A percentile compares a stretch with the other conserved stretches of the same genome.
phyloP scores from a whole-genome alignment of 495 filamentous ascomycete species.

The Daldinia decipiens region DNA sequence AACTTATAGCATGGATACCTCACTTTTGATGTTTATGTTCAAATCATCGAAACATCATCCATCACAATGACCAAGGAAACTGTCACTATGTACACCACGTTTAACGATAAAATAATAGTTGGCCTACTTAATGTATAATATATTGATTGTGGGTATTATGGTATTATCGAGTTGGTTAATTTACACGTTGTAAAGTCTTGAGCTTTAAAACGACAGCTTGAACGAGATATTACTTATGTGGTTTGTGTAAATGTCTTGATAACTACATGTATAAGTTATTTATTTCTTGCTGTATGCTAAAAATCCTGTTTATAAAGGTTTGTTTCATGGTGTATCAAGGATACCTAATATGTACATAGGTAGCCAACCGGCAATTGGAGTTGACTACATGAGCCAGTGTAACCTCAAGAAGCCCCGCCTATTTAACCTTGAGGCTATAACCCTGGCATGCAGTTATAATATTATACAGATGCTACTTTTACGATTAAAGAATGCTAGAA shows the following conservation, averaged over 20 bases:
- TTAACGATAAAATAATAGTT: not conserved
- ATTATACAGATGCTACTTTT: not conserved
- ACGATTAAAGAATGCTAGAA: not conserved
- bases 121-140: not conserved
- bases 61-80: not conserved
- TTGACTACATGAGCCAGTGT: slow-evolving; percentile 1
- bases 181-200: no score
- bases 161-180: no score
- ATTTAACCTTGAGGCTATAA: slow-evolving; percentile 26
- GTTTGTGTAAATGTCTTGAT: not conserved
- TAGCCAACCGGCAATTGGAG: slow-evolving; percentile 18
- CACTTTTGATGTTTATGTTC: not conserved
- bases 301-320: not conserved
- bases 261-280: no score
- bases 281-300: not conserved
- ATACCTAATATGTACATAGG: no score
- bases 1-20: not conserved
- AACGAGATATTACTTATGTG: no score
- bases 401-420: slow-evolving; percentile 34
- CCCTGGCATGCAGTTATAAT: not conserved
- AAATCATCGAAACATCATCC: slow-evolving; percentile 1
- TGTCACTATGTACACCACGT: not conserved
- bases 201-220: no score
- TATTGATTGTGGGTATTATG: not conserved
- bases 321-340: not conserved